phyloP scores from a whole-genome alignment of 2,329 filamentous ascomycete species.

The Fusarium lyarnte region DNA sequence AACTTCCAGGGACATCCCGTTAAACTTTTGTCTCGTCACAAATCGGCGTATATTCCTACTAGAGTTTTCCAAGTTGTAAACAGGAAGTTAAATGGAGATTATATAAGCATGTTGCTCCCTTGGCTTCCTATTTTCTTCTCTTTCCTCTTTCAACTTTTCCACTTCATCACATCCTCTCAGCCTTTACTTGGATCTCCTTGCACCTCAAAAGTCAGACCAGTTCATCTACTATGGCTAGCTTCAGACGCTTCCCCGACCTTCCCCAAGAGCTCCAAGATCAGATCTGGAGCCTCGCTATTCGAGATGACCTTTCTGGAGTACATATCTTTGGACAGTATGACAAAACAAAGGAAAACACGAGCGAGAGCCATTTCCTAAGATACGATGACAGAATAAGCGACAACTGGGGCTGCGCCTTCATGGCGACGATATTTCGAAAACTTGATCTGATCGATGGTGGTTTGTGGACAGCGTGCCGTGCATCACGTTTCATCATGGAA shows the following conservation, averaged over 20 bases:
- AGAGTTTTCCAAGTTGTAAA: rapidly evolving
- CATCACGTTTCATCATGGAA: no score
- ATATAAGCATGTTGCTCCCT: rapidly evolving
- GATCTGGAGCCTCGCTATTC: no score
- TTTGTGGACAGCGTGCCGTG: no score
- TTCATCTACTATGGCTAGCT: neutral
- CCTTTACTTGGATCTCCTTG: neutral
- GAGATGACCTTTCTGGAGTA: no score
- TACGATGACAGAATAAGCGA: no score
- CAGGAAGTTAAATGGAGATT: rapidly evolving
- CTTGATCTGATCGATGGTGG: no score
- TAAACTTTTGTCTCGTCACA: neutral
- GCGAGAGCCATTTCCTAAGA: no score
- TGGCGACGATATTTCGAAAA: no score
- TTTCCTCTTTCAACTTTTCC: neutral
- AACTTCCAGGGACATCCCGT: rapidly evolving
- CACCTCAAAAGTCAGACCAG: rapidly evolving
- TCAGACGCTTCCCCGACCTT: neutral
- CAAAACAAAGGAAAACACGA: no score
- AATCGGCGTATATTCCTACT: rapidly evolving
- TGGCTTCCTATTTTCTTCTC: neutral
- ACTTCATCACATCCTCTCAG: neutral
- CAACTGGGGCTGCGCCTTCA: no score
- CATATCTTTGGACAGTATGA: no score
- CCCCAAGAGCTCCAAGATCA: no score